Evolutionary conservation across 163 green algal species (phyloP), one percentile per base, ranked within the genome.

Genomic region (Chloromonas sp.): DNA sequence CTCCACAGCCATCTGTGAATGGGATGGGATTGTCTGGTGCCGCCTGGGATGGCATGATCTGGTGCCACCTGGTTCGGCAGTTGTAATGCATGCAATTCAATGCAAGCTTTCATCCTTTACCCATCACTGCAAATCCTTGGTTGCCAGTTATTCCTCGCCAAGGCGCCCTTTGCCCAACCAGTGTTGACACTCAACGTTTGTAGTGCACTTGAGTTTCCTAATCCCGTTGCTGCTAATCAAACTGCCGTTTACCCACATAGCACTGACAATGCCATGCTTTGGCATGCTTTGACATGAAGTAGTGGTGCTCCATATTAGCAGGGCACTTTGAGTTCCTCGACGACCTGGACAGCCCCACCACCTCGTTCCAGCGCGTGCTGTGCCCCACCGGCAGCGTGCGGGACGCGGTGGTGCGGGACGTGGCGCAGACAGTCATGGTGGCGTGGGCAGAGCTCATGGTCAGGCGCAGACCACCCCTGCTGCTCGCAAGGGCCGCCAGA

Each of bases 251-350:
- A 11, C 66, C 11, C 8, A 76, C 66, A 36, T 76, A 76, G 66
- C 8, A 76, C 11, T 76, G 66, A 11, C 66, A 76, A n/a, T 76
- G 8, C 11, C 8, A 8, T 11, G 5, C 66, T 76, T 8, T 11
- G 8, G 8, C 66, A n/a, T 8, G 66, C 66, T 76, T 36, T 36
- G 36, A 36, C 36, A 36, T 36, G 36, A 36, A 36, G 36, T 36
- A 36, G 36, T 36, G 36, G 36, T 36, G 36, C 36, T 36, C 36
- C 36, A 36, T 36, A 36, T 36, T 36, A 36, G 66, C 66, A 87
- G 86, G 95, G 0, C 95, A 98, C 89, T 96, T 98, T 82, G 92
- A 96, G 79, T 98, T 95, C 87, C 85, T 98, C 76, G 94, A 97
- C 80, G 71, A 84, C 61, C 36, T 36, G 36, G 36, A 36, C 36